Percentiles rank a stretch among this genome's conserved stretches.
Evolutionary conservation across 805 yeast species (phyloP).

Genomic region (Metschnikowia lochheadii): DNA sequence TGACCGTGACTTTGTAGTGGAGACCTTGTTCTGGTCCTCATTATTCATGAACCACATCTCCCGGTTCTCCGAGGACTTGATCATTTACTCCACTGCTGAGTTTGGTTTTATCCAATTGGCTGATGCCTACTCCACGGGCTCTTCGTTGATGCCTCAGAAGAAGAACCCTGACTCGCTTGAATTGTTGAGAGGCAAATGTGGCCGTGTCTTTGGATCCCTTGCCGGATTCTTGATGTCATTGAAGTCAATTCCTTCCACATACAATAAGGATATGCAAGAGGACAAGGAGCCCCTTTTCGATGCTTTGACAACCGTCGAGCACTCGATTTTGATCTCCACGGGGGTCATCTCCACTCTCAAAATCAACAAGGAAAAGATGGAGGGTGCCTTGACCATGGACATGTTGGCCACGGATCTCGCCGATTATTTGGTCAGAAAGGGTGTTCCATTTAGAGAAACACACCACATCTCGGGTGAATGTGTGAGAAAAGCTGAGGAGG

Average conservation of each 20-base stretch:
- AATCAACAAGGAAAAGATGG: constrained; percentile 74
- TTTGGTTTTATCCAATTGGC: constrained; percentile 91
- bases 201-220: constrained; percentile 92
- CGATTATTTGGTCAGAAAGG: constrained; percentile 93
- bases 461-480: constrained; percentile 99
- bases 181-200: constrained; percentile 92
- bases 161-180: constrained; percentile 97
- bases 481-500: constrained; percentile 84
- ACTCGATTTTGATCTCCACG: constrained; percentile 89
- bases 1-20: constrained; percentile 96
- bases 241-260: constrained; percentile 96
- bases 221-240: constrained; percentile 95
- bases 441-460: constrained; percentile 98
- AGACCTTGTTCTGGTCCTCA: constrained; percentile 92
- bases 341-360: constrained; percentile 89
- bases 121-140: constrained; percentile 98
- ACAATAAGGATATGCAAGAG: constrained; percentile 98
- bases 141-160: constrained; percentile 98
- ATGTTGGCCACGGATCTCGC: constrained; percentile 99
- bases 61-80: constrained; percentile 89
- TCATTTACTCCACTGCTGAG: constrained; percentile 95
- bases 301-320: constrained; percentile 83
- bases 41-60: constrained; percentile 94
- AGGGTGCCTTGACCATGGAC: constrained; percentile 90
- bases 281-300: constrained; percentile 99